Evolutionary conservation across 768 basidiomycete genomes (phyloP).

Genomic region (Phanerochaete carnosa): DNA sequence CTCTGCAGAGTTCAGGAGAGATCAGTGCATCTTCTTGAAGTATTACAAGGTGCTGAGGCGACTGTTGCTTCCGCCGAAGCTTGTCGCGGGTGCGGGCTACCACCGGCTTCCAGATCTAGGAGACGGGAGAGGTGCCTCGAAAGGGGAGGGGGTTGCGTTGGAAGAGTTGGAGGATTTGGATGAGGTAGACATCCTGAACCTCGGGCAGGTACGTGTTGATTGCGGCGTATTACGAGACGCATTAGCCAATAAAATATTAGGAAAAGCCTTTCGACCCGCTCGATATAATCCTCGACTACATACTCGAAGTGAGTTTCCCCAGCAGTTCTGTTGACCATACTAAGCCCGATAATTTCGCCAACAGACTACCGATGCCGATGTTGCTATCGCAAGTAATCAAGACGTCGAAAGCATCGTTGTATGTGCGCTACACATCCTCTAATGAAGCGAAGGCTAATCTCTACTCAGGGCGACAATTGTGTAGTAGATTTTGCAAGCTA

Average conservation of each 20-base stretch:
- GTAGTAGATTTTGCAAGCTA: too few species aligned
- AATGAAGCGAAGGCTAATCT: too few species aligned
- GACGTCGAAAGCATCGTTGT: too few species aligned
- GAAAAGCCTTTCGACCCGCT: background rate
- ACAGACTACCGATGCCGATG: background rate
- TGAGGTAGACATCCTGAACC: background rate
- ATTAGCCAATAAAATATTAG: too few species aligned
- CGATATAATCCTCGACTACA: slow-evolving; percentile 20
- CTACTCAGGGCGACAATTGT: too few species aligned
- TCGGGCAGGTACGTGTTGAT: background rate
- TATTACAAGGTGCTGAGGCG: slow-evolving; percentile 15
- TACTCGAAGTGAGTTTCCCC: slow-evolving; percentile 12
- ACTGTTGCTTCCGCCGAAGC: background rate
- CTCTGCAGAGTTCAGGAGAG: too few species aligned
- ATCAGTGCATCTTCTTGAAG: slow-evolving; percentile 17
- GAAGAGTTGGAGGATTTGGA: background rate
- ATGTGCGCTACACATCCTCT: too few species aligned
- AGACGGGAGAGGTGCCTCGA: too few species aligned
- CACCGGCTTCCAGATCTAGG: background rate
- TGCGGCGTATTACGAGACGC: background rate
- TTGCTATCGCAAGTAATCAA: too few species aligned
- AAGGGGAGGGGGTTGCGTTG: too few species aligned
- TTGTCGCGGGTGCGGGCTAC: background rate
- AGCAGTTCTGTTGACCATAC: background rate
- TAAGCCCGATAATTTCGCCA: background rate